phyloP scores from a whole-genome alignment of 2,329 filamentous ascomycete species.

The Calonectria pseudoreteaudii region DNA sequence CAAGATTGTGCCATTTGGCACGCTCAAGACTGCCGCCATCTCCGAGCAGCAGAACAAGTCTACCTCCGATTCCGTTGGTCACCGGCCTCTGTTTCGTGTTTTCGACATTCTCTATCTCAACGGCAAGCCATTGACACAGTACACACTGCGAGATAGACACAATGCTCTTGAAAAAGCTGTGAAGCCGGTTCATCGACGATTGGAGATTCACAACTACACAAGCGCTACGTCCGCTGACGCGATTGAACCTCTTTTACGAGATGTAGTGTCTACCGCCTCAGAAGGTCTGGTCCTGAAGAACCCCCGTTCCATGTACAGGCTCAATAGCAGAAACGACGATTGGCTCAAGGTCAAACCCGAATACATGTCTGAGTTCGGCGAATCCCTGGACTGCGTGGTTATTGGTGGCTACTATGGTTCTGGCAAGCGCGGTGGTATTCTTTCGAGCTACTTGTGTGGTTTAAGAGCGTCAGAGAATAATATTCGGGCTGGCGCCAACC shows the following conservation, averaged over 20 bases:
- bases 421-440: constrained; percentile 82
- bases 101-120: constrained; percentile 96
- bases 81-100: constrained; percentile 81
- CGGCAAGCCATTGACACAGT: constrained; percentile 80
- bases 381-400: constrained; percentile 89
- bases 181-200: constrained; percentile 75
- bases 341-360: constrained; percentile 99
- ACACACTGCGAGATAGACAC: constrained; percentile 84
- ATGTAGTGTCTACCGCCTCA: constrained; percentile 86
- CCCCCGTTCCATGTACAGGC: constrained; percentile 83
- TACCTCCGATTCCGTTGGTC: constrained; percentile 61
- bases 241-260: constrained; percentile 83
- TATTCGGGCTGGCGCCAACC: constrained; percentile 67
- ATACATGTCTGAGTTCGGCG: constrained; percentile 97
- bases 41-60: constrained; percentile 75
- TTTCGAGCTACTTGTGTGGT: constrained; percentile 93
- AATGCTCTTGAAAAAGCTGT: constrained; percentile 80
- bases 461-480: constrained; percentile 80
- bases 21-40: constrained; percentile 89
- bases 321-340: constrained; percentile 92
- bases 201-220: constrained; percentile 84
- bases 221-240: constrained; percentile 75
- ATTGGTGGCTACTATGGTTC: constrained; percentile 95
- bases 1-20: constrained; percentile 89
- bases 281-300: constrained; percentile 97